phyloP scores from a whole-genome alignment of 306 rosid genomes.

The Gastrolobium bilobum region DNA sequence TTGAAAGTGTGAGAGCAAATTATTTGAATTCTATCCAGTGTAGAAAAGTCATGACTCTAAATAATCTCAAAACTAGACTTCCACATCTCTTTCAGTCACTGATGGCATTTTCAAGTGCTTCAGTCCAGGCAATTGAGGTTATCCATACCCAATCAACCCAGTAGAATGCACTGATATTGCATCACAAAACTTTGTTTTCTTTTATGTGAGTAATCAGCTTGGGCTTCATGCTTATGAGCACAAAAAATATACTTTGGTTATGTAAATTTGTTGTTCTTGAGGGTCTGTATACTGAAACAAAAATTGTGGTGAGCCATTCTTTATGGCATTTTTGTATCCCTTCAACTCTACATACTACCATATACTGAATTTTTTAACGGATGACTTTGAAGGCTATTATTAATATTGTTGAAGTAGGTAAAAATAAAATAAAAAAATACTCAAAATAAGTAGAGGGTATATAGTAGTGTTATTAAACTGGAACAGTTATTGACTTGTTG shows the following conservation, averaged over 20 bases:
- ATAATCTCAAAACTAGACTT: slow-evolving; percentile 67
- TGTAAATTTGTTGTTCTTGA: slow-evolving; percentile 32
- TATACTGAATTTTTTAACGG: neutral
- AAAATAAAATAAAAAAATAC: neutral
- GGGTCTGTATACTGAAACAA: slow-evolving; percentile 31
- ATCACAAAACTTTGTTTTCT: slow-evolving; percentile 26
- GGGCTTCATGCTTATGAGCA: slow-evolving; percentile 31
- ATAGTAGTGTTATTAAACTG: neutral
- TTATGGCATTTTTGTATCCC: slow-evolving; percentile 23
- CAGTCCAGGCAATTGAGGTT: slow-evolving; percentile 66
- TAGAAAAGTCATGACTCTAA: slow-evolving; percentile 65
- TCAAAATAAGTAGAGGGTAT: neutral
- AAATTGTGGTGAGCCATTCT: slow-evolving; percentile 35
- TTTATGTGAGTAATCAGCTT: slow-evolving; percentile 20
- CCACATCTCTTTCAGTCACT: slow-evolving; percentile 77
- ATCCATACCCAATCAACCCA: slow-evolving; percentile 47
- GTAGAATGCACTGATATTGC: slow-evolving; percentile 54
- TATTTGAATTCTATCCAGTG: slow-evolving; percentile 64
- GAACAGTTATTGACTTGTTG: no score
- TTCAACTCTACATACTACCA: slow-evolving; percentile 16
- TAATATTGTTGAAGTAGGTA: neutral
- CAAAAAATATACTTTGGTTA: slow-evolving; percentile 18
- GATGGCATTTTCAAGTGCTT: slow-evolving; percentile 67
- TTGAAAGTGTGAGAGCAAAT: slow-evolving; percentile 63
- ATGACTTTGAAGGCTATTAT: slow-evolving; percentile 22